phyloP scores from a whole-genome alignment of 352 stramenopile genomes.

The Aphanomyces euteiches region DNA sequence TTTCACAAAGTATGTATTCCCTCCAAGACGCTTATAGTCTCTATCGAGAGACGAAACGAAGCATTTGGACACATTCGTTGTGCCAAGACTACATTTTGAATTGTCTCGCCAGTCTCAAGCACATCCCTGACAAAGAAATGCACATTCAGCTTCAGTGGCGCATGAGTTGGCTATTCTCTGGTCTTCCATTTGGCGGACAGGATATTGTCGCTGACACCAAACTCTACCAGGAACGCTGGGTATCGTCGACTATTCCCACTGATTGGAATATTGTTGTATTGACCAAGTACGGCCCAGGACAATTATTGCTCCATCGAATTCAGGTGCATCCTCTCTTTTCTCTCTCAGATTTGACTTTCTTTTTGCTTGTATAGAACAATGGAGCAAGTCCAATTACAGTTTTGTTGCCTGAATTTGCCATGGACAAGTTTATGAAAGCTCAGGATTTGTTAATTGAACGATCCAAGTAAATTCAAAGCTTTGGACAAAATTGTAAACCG shows the following conservation, averaged over 20 bases:
- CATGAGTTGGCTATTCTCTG: constrained; percentile 13
- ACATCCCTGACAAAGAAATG: constrained; percentile 20
- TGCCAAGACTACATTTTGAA: constrained; percentile 1
- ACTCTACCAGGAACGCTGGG: neutral
- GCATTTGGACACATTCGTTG: neutral
- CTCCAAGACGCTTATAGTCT: constrained; percentile 16
- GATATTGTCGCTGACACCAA: neutral
- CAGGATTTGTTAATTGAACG: constrained; percentile 4
- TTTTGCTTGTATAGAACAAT: constrained; percentile 17
- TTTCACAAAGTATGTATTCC: constrained; percentile 27
- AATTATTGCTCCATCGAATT: constrained; percentile 18
- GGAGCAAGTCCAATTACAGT: constrained; percentile 17
- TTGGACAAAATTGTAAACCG: neutral
- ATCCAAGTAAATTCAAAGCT: constrained; percentile 21
- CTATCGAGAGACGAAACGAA: neutral
- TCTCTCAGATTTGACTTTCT: neutral
- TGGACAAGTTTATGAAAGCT: constrained; percentile 13
- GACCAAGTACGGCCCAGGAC: neutral
- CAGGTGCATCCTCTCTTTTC: constrained; percentile 16
- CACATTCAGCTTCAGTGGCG: constrained; percentile 25
- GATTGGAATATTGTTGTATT: constrained; percentile 28
- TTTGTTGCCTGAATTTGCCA: constrained; percentile 16
- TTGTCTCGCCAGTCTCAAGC: constrained; percentile 13
- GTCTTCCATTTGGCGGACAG: neutral
- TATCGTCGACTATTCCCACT: neutral